Base-by-base conservation (phyloP, 2,329 filamentous ascomycete species). In the Penicillium polonicum region DNA sequence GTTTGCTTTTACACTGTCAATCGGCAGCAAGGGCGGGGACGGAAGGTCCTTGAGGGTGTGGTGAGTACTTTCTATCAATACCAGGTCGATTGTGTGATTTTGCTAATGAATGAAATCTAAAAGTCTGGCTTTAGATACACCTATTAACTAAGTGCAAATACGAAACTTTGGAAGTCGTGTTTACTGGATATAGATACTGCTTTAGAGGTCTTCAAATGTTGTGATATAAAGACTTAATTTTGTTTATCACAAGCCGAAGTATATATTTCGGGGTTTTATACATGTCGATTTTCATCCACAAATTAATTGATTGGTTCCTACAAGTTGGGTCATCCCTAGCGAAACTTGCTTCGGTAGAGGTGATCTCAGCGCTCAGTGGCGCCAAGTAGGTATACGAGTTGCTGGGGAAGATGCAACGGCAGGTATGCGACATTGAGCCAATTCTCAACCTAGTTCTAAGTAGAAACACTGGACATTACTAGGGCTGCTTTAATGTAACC, bases 1-100 rank as follows among this genome's bases (percentile, higher is more conserved):
- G 36, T 77, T 2, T 82, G 82, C 60, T 87, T 87, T 64, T 81
- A 78, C 62, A 65, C 71, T 31, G 75, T 77, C 12, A 88, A 87
- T 66, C 71, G 70, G 55, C 69, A 72, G 55, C 82, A 84, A 66
- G 72, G 66, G 10, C 73, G 67, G 43, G 83, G 82, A 1, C 75
- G 76, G 65, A 74, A 70, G 35, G 52, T 82, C 2, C 75, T 87
- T 44, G 84, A 87, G 65, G 76, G 78, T 23, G 65, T 66, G 63
- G 73, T 76, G 68, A 49, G 66, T 65, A 9, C 46, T 38, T 35
- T 42, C 33, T 57, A 42, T 36, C 52, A 36, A 50, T 15, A 3
- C 5, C 8, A 1, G 5, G 29, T 27, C 2, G 33, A 48, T 23
- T 27, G 15, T 46, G 33, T n/a, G 35, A 12, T 36, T 4, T 45